phyloP scores from a whole-genome alignment of 1,284 basidiomycete species.

The Ceratobasidium sp. region DNA sequence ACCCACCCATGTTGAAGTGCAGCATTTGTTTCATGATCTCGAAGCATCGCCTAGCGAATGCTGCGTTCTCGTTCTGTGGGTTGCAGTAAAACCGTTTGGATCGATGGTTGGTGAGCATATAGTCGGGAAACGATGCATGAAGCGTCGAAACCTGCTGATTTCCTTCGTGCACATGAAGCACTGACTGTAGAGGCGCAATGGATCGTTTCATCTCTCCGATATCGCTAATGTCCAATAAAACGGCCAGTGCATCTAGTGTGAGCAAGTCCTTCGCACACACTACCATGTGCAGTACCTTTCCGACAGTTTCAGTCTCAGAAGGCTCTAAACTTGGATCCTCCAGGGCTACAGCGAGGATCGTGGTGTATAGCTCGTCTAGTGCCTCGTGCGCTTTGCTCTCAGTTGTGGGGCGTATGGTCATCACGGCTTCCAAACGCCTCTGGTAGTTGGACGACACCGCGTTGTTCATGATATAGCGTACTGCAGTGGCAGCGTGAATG shows the following conservation, averaged over 20 bases:
- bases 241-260: too few relatives aligned
- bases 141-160: too few relatives aligned
- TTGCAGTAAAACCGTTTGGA: too few relatives aligned
- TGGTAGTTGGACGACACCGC: not conserved
- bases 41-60: too few relatives aligned
- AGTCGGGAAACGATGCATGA: too few relatives aligned
- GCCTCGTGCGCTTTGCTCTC: not conserved
- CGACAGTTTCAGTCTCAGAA: not conserved
- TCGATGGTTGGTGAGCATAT: too few relatives aligned
- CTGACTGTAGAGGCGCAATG: too few relatives aligned
- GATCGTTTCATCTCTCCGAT: too few relatives aligned
- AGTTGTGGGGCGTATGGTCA: not conserved
- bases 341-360: not conserved
- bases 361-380: constrained; percentile 8
- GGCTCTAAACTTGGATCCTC: not conserved
- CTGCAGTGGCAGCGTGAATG: constrained; percentile 8
- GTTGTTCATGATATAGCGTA: not conserved
- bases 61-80: too few relatives aligned
- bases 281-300: not conserved
- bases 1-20: not conserved
- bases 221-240: too few relatives aligned
- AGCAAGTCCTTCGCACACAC: too few relatives aligned
- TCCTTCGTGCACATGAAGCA: too few relatives aligned
- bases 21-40: not conserved
- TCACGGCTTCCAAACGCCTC: not conserved